Percentiles rank a stretch among this genome's conserved stretches.
phyloP scores from a whole-genome alignment of 306 rosid species.

The Pyrus communis region DNA sequence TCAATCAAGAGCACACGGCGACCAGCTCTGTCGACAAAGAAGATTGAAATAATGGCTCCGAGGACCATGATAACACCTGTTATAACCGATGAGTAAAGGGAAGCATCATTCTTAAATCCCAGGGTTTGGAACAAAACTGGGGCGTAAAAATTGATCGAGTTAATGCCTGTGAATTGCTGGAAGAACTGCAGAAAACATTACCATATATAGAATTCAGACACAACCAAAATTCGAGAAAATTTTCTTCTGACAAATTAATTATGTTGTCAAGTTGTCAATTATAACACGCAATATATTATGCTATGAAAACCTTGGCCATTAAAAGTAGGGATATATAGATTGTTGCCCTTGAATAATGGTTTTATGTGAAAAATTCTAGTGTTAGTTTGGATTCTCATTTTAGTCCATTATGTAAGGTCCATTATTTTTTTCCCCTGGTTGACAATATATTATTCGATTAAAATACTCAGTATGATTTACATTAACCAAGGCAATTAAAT shows the following conservation, averaged over 20 bases:
- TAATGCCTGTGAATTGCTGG: constrained; percentile 64
- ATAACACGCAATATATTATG: too few relatives aligned
- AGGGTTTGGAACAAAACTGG: constrained; percentile 50
- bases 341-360: too few relatives aligned
- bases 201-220: neutral
- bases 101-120: constrained; percentile 41
- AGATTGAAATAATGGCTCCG: constrained; percentile 42
- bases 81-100: constrained; percentile 50
- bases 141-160: constrained; percentile 65
- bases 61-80: constrained; percentile 57
- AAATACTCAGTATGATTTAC: neutral
- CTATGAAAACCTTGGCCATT: neutral
- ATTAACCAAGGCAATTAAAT: neutral
- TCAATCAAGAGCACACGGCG: constrained; percentile 23
- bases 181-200: constrained; percentile 26
- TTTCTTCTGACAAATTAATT: neutral
- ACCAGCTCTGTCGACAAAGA: constrained; percentile 43
- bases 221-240: neutral
- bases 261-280: too few relatives aligned
- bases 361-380: too few relatives aligned
- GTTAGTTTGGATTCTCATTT: too few relatives aligned
- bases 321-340: neutral
- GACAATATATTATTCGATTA: neutral
- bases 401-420: too few relatives aligned
- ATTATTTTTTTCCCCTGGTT: too few relatives aligned